phyloP scores from a whole-genome alignment of 352 stramenopile species.

The Phytopythium boreale region DNA sequence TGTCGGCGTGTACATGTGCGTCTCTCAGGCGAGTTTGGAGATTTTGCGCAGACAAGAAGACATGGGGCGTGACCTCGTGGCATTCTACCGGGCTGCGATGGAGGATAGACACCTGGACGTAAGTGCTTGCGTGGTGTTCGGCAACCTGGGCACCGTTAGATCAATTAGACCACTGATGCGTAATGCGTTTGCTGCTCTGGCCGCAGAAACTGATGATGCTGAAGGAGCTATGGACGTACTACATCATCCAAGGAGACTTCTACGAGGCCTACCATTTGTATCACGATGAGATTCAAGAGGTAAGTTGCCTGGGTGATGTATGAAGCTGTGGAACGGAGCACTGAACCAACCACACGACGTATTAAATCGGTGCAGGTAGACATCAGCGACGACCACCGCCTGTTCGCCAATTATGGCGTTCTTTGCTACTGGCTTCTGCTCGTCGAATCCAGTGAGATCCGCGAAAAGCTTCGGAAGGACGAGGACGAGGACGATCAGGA shows the following conservation, averaged over 20 bases:
- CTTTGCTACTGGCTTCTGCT: slow-evolving; percentile 85
- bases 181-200: slow-evolving; percentile 1
- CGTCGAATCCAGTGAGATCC: slow-evolving; percentile 68
- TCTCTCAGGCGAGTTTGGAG: slow-evolving; percentile 63
- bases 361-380: slow-evolving; percentile 23
- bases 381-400: slow-evolving; percentile 47
- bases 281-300: slow-evolving; percentile 69
- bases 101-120: slow-evolving; percentile 30
- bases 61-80: slow-evolving; percentile 43
- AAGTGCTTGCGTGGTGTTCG: background rate
- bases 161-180: background rate
- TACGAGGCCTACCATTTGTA: slow-evolving; percentile 80
- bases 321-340: background rate
- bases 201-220: slow-evolving; percentile 55
- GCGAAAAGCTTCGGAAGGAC: slow-evolving; percentile 39
- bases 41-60: slow-evolving; percentile 61
- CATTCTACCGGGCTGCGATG: slow-evolving; percentile 54
- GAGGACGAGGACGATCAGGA: slow-evolving; percentile 21
- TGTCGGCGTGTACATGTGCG: background rate
- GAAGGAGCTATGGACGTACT: slow-evolving; percentile 73
- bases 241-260: slow-evolving; percentile 69
- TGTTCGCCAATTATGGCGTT: slow-evolving; percentile 72
- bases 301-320: slow-evolving; percentile 14
- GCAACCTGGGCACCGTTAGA: background rate
- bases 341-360: slow-evolving; percentile 1